Conservation (phyloP, 805 yeast species). For the Zygosaccharomyces rouxii region DNA sequence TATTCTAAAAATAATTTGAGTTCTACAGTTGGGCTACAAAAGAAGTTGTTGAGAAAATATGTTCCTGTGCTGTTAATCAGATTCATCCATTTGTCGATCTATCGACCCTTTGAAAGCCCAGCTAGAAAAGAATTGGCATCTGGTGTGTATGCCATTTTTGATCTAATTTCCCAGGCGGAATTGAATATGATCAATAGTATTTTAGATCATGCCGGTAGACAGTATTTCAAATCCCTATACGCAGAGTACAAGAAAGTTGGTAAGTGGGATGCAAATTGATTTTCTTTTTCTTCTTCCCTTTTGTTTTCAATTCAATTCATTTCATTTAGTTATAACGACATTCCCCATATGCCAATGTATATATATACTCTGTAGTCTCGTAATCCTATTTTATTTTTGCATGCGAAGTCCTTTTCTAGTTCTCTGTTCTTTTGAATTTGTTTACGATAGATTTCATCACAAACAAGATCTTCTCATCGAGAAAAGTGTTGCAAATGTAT, state of each 20-base stretch:
- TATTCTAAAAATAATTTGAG: slow-evolving; percentile 40
- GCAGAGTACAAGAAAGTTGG: slow-evolving; percentile 72
- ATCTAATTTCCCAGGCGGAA: slow-evolving; percentile 64
- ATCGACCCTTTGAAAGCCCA: slow-evolving; percentile 42
- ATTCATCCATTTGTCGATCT: slow-evolving; percentile 53
- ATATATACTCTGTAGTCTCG: slow-evolving; percentile 2
- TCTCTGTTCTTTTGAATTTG: slow-evolving; percentile 9
- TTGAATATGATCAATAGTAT: slow-evolving; percentile 56
- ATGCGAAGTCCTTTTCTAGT: neutral
- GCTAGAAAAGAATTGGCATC: slow-evolving; percentile 47
- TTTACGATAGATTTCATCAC: slow-evolving; percentile 17
- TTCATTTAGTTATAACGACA: neutral
- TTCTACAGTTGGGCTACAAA: slow-evolving; percentile 52
- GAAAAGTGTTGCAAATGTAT: slow-evolving; percentile 21
- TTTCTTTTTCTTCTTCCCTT: neutral
- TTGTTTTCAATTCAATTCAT: neutral
- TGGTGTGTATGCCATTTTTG: slow-evolving; percentile 62
- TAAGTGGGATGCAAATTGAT: slow-evolving; percentile 58
- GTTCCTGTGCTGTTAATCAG: slow-evolving; percentile 55
- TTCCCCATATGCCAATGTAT: neutral
- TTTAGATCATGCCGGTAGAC: slow-evolving; percentile 65
- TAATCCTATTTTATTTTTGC: neutral
- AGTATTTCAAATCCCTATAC: slow-evolving; percentile 62
- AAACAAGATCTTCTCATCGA: slow-evolving; percentile 27
- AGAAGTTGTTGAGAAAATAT: slow-evolving; percentile 59